phyloP scores from a whole-genome alignment of 352 stramenopile genomes.

The Globisporangium alternatum region DNA sequence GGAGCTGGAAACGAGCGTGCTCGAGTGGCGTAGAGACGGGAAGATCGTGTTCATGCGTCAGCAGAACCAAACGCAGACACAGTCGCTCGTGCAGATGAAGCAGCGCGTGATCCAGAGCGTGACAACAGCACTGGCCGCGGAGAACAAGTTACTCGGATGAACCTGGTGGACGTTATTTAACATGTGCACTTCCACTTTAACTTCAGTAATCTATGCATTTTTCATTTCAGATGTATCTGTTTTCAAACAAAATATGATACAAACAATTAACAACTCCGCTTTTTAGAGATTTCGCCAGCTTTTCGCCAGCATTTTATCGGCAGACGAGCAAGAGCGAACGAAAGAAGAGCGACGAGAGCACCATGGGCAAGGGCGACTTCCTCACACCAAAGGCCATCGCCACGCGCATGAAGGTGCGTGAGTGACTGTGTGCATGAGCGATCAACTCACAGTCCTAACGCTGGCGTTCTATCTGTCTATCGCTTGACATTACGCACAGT shows the following conservation, averaged over 20 bases:
- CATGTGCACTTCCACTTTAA: constrained; percentile 3
- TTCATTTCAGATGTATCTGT: not conserved
- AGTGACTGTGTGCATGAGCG: too few relatives aligned
- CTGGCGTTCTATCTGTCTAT: not conserved
- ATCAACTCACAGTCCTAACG: not conserved
- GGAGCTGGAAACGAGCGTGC: constrained; percentile 40
- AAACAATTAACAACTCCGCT: too few relatives aligned
- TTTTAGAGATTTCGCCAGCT: too few relatives aligned
- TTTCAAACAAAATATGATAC: too few relatives aligned
- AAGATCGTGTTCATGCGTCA: constrained; percentile 20
- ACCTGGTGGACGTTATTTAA: constrained; percentile 8
- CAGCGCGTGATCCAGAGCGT: constrained; percentile 17
- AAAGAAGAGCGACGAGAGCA: constrained; percentile 3
- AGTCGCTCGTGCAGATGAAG: constrained; percentile 31
- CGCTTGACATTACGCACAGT: constrained; percentile 30
- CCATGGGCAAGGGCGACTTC: constrained; percentile 86
- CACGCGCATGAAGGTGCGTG: constrained; percentile 81
- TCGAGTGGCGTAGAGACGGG: constrained; percentile 26
- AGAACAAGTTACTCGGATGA: not conserved
- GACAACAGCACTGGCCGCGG: not conserved
- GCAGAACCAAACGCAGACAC: constrained; percentile 6
- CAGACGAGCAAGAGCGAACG: not conserved
- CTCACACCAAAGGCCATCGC: constrained; percentile 83
- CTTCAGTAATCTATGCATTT: not conserved
- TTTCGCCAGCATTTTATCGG: too few relatives aligned